Base-by-base conservation (phyloP, 2,329 filamentous ascomycete species). In the Sclerotinia trifoliorum region DNA sequence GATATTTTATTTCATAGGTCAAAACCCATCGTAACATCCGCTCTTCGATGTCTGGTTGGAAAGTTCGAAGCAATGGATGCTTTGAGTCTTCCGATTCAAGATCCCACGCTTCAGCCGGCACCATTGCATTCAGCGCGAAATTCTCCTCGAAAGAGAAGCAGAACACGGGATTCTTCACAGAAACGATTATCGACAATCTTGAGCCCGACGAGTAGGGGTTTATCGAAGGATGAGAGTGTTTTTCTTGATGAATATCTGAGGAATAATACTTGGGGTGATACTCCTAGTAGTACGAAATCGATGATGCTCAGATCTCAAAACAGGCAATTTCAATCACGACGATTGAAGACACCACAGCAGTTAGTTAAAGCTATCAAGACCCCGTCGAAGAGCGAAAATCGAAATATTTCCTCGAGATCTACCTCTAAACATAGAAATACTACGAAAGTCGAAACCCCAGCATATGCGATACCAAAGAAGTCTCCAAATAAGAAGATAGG, bases 1-100 rank as follows among this genome's bases (percentile, higher is more conserved):
- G 32, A 24, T 65, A 58, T 4, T 15, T 29, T 2, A 29, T 29
- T 29, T 46, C 17, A 35, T 35, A 48, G 49, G 19, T 42, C 61
- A 35, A 51, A 62, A 58, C 55, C 60, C 39, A 35, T 54, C 46
- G 51, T 71, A 70, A 26, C 56, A 69, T 64, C 71, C 68, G 13
- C 63, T 72, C 26, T 68, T 70, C 29, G 65, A 21, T 74, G 74
- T 54, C 56, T 76, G 3, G 71, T 77, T 54, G 72, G 70, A 19
- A 75, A 70, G 51, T 77, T 77, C 60, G 75, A 77, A 70, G 71
- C 69, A 10, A 71, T 77, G 10, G 75, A 76, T 69, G 68, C 72
- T 3, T 11, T 73, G 4, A 74, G 72, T 68, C 61, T 73, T 15
- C 72, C 72, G 5, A 55, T 71, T 24, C 63, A 70, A 6, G 64